Evolutionary conservation across 2,329 filamentous ascomycete genomes (phyloP), one percentile per base, ranked within the genome.

Genomic region (Cercospora citrullina): DNA sequence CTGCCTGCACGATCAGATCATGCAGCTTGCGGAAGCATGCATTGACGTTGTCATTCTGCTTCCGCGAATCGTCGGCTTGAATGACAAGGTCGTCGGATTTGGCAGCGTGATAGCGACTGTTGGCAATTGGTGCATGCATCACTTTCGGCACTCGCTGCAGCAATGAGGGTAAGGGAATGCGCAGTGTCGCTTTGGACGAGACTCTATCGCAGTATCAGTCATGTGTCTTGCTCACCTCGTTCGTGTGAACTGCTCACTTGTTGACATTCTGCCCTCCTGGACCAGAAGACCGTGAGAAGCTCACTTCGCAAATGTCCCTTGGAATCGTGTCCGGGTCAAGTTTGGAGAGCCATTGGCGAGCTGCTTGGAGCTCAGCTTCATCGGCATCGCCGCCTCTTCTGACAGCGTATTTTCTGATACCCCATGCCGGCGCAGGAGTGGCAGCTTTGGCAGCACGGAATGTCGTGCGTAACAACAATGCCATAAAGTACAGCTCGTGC

Each of bases 231-330:
- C 30, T 60, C 28, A 65, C 53, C 53, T 57, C 53, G n/a, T 12
- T 16, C 23, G 12, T 18, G 1, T 6, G 26, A 28, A 4, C 8
- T 12, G 28, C 82, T 71, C 78, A 90, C 88, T 90, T 90, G 79
- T 90, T 90, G 66, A 90, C 88, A 80, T 90, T 90, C 77, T 90
- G 88, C 10, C 88, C 88, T 61, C 88, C 88, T 18, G 88, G 88
- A 3, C 88, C 88, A 63, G 87, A 88, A 2, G 87, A 89, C 67
- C 87, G 83, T 75, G 86, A 89, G 77, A 88, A 90, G 60, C 83
- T 86, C 71, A 90, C 76, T 69, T 88, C 83, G 73, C 86, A 84
- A 66, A 89, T 81, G 70, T 80, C 81, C 65, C 81, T 83, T 28
- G 87, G 86, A 65, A 89, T 85, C 14, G 84, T 83, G 14, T 85